Base-by-base conservation (phyloP, 2,329 filamentous ascomycete genomes). In the Paraphoma sp. region DNA sequence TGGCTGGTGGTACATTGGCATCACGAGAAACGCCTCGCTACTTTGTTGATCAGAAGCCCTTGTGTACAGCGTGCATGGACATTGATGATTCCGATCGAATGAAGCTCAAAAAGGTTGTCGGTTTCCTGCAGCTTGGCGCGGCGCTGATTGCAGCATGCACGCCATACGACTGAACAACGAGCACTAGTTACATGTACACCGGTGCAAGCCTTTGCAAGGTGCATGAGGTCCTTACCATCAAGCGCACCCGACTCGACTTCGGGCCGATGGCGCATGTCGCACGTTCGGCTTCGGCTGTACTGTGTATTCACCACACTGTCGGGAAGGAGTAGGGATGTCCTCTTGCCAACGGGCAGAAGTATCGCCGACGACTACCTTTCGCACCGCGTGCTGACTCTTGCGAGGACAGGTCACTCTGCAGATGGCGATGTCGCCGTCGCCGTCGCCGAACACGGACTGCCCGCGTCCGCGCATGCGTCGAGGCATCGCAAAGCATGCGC, bases 381-480 rank as follows among this genome's bases (percentile, higher is more conserved):
- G 12, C 28, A 28, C 16, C 17, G 46, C 46, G 31, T 38, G 17
- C 31, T 28, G 30, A 48, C 46, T 38, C 6, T 18, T 8, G 30
- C n/a, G 23, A 47, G 11, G 46, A 38, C 54, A 58, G 48, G 45
- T 56, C 52, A 58, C 53, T 28, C 48, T 49, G 54, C 48, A 53
- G 47, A 46, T 49, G 40, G 16, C 33, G 36, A 51, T 45, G 18
- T 36, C 33, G 10, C 33, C 33, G 18, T 36, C 33, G 10, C 33
- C 33, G 33, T 36, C 33, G 14, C 10, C 33, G 9, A 36, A 36
- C 33, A 36, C 33, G 45, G 57, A 51, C 12, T 51, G 43, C 42
- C 44, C 36, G 48, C 50, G 33, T 16, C 30, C 42, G 9, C 8
- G 16, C 45, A 42, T 42, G 38, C 49, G 41, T 45, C 42, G 43